Evolutionary conservation across 2,329 filamentous ascomycete genomes (phyloP).

Genomic region (Alternaria sp.): DNA sequence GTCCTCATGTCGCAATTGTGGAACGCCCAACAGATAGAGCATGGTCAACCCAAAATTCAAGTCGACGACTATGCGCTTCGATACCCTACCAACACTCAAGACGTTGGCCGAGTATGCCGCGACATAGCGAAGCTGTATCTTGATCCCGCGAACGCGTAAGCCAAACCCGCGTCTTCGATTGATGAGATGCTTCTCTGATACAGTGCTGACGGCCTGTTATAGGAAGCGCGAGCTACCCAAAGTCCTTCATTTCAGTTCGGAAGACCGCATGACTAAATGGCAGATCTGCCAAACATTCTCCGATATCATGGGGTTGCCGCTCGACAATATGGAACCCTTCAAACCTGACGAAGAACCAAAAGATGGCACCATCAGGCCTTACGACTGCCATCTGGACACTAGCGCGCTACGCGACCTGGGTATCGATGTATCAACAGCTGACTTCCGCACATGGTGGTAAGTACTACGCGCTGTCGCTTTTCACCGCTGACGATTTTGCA

Average conservation of each 20-base stretch:
- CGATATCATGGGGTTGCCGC: slow-evolving; percentile 77
- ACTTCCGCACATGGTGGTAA: slow-evolving; percentile 82
- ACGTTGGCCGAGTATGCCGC: slow-evolving; percentile 78
- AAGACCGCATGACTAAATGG: slow-evolving; percentile 88
- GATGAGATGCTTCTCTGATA: not conserved
- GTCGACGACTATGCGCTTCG: slow-evolving; percentile 88
- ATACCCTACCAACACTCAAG: slow-evolving; percentile 88
- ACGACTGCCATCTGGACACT: slow-evolving; percentile 87
- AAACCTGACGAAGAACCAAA: slow-evolving; percentile 71
- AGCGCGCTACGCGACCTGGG: slow-evolving; percentile 73
- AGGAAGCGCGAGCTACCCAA: slow-evolving; percentile 62
- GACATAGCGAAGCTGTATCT: slow-evolving; percentile 74
- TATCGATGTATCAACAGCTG: slow-evolving; percentile 74
- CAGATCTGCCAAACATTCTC: slow-evolving; percentile 81
- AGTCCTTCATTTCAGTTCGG: slow-evolving; percentile 84
- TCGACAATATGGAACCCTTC: slow-evolving; percentile 66
- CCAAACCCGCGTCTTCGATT: not conserved
- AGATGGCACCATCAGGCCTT: slow-evolving; percentile 77
- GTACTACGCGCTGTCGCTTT: slow-evolving; percentile 5
- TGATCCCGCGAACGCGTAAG: slow-evolving; percentile 38
- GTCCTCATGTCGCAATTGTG: slow-evolving; percentile 76
- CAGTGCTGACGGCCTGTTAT: not conserved
- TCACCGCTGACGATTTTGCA: slow-evolving; percentile 21
- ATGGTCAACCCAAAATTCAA: slow-evolving; percentile 60
- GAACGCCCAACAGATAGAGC: slow-evolving; percentile 68